These are phyloP conservation scores for Trapa incisa DNA, from an alignment of 345 rosid genomes.

Conservation along the genomic window DNA sequence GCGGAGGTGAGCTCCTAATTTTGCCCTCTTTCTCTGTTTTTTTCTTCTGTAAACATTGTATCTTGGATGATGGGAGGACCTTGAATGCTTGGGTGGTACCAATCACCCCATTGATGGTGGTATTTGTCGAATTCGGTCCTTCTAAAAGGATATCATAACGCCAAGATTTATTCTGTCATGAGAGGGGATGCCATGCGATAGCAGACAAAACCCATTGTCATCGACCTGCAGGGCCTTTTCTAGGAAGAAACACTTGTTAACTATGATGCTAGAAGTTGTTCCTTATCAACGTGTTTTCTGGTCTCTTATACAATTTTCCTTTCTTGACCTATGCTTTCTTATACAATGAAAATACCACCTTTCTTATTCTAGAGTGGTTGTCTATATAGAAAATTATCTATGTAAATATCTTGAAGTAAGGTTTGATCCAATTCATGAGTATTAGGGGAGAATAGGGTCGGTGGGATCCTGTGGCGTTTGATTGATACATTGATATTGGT, in stretches of 20 bases:
- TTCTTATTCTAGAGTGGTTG: too few relatives aligned
- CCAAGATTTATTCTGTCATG: background rate
- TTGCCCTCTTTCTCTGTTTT: background rate
- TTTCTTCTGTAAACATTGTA: background rate
- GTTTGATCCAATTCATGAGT: too few relatives aligned
- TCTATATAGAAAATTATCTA: too few relatives aligned
- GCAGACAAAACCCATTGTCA: background rate
- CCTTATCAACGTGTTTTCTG: too few relatives aligned
- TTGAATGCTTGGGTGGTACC: background rate
- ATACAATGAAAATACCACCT: too few relatives aligned
- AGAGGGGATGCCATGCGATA: background rate
- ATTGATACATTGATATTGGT: background rate
- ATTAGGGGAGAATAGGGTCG: too few relatives aligned
- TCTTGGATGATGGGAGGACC: background rate
- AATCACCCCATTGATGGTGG: background rate
- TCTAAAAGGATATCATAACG: background rate
- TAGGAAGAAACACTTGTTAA: too few relatives aligned
- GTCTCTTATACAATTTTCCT: too few relatives aligned
- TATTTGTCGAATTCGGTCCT: background rate
- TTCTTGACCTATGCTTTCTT: too few relatives aligned
- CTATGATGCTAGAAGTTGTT: too few relatives aligned
- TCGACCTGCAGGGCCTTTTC: background rate
- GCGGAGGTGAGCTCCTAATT: slow-evolving; percentile 30
- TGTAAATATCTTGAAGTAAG: too few relatives aligned
- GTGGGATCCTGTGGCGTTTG: too few relatives aligned